Evolutionary conservation across 2,329 filamentous ascomycete genomes (phyloP), one percentile per base, ranked within the genome.

Genomic region (Nothophaeocryptopus gaeumannii): DNA sequence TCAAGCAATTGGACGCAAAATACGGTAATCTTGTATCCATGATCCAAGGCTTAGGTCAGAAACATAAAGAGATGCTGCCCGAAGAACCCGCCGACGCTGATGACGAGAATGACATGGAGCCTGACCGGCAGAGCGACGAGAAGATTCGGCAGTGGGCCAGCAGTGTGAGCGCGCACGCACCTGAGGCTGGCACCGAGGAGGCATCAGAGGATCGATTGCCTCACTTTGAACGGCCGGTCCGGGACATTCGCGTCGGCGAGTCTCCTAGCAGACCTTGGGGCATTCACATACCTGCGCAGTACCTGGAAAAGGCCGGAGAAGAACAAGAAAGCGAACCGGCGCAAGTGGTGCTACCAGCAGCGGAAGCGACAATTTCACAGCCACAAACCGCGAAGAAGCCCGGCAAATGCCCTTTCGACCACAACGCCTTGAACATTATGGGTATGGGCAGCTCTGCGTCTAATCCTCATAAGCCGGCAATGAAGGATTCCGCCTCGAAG

Each of bases 251-350:
- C n/a, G 84, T 97, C 15, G 92, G 92, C 37, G 92, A 97, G 70
- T 95, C 89, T 11, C 92, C 92, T 5, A 95, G 88, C 68, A 80
- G 92, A 38, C 92, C 92, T 11, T 96, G 91, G 91, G 91, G 91
- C 5, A 95, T 96, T 45, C 82, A 83, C 5, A 85, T 96, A 0
- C 91, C 91, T 2, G 69, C 69, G n/a, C 70, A 72, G 52, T 76
- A 74, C 50, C 66, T 70, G 5, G 68, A 72, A 29, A 63, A 67
- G 8, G 16, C 16, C 2, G 39, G 16, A 15, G 66, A 69, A n/a
- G 63, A 66, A 8, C 67, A 63, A 0, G 66, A 63, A 2, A 74
- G 71, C 5, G 67, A 69, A 12, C 67, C 71, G 5, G 74, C 71
- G 5, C 68, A 70, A 13, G 80, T 81, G 3, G 75, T 82, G 3